Base-by-base conservation (phyloP, 106 monocot genomes). In the Dendrobium catenatum region DNA sequence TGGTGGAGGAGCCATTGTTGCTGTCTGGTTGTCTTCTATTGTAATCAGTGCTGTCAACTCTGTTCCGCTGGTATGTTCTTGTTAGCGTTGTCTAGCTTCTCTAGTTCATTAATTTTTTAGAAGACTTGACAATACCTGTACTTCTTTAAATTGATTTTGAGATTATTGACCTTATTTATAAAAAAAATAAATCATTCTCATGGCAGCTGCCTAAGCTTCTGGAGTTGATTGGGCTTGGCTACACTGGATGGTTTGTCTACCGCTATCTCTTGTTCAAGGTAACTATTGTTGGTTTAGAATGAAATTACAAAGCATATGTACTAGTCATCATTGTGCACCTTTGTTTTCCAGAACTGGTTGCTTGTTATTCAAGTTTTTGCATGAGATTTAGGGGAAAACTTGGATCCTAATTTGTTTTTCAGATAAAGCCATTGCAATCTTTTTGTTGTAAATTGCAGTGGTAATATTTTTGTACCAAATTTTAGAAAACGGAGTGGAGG, bases 241-340 rank as follows among this genome's bases (percentile, higher is more conserved):
- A 95, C 87, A 92, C 92, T 10, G 95, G 92, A 43, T 95, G 95
- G 95, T 95, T 95, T 78, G 92, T 95, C 26, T 95, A 95, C 92
- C 92, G 95, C 20, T 95, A 95, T 80, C 87, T 95, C 76, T 88
- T 95, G 41, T 95, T 95, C 82, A 95, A 95, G 95, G 95, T 95
- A 87, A 88, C 8, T 15, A 64, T 24, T 64, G 64, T 64, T 64
- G 22, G 26, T 26, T 19, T 58, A 58, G 4, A 64, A 64, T 64
- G 20, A 8, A 64, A 64, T 64, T 24, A 24, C 9, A 9, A 64
- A 64, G 22, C 64, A 64, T 64, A 64, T 13, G 13, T 37, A 10
- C 16, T 72, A 33, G 15, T 22, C 64, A 64, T 64, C n/a, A 64
- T 64, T 64, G 24, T 13, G 10, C 10, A 46, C 46, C 5, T 58